Evolutionary conservation across 2,329 filamentous ascomycete species (phyloP).

Genomic region (Arthrobotrys iridis): DNA sequence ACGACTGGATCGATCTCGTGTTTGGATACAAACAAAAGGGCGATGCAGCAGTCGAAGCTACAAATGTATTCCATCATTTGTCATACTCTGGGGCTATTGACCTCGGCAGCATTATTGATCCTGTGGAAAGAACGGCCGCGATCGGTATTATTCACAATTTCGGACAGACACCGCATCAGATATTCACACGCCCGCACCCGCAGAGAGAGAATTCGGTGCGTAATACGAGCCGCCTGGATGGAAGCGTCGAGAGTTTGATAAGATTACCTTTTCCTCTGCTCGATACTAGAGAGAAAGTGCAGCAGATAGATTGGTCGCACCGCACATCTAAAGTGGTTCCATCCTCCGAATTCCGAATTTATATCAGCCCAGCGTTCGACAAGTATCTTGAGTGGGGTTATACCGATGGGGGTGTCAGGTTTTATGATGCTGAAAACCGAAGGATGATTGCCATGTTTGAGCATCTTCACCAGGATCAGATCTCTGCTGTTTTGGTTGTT

Average conservation of each 20-base stretch:
- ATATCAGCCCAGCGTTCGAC: constrained; percentile 86
- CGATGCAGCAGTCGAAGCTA: constrained; percentile 86
- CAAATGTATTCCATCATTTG: constrained; percentile 95
- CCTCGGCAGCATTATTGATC: constrained; percentile 87
- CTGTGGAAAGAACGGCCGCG: constrained; percentile 83
- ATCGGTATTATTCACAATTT: constrained; percentile 99
- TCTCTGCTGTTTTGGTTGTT: constrained; percentile 83
- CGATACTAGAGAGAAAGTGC: constrained; percentile 77
- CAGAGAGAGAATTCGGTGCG: constrained; percentile 74
- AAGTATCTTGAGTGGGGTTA: constrained; percentile 97
- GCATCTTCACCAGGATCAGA: constrained; percentile 89
- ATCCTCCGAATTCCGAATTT: constrained; percentile 82
- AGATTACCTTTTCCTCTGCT: constrained; percentile 81
- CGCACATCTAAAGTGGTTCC: constrained; percentile 86
- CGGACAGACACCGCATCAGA: constrained; percentile 94
- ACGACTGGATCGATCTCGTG: constrained; percentile 94
- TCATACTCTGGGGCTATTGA: constrained; percentile 95
- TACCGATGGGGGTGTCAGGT: constrained; percentile 88
- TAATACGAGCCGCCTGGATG: constrained; percentile 77
- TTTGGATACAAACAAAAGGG: constrained; percentile 95
- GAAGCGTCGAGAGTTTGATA: constrained; percentile 75
- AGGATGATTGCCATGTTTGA: constrained; percentile 89
- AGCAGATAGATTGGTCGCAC: constrained; percentile 78
- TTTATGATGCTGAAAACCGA: constrained; percentile 84
- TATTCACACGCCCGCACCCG: constrained; percentile 84